Evolutionary conservation across 768 basidiomycete genomes (phyloP).

Genomic region (Boletus edulis): DNA sequence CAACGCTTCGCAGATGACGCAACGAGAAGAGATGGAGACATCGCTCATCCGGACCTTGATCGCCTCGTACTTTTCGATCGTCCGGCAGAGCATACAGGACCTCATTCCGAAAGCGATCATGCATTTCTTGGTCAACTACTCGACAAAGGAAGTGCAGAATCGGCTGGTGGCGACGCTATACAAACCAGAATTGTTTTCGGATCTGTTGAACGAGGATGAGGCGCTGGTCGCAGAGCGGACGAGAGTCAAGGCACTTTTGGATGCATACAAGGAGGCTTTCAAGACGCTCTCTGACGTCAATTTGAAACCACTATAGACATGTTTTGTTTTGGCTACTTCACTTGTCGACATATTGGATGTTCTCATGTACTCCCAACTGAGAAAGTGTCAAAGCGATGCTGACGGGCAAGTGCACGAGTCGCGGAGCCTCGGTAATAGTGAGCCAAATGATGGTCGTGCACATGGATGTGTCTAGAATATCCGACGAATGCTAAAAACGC

Average conservation of each 20-base stretch:
- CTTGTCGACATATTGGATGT: neutral
- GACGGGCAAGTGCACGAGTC: too few relatives aligned
- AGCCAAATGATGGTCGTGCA: neutral
- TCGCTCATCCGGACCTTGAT: conserved; percentile 92
- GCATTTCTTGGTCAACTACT: conserved; percentile 96
- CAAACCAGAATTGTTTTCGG: conserved; percentile 89
- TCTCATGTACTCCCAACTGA: neutral
- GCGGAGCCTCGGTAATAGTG: neutral
- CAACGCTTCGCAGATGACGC: conserved; percentile 61
- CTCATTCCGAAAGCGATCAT: conserved; percentile 97
- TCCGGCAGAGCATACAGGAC: conserved; percentile 96
- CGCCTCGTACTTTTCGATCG: conserved; percentile 92
- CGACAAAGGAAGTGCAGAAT: conserved; percentile 96
- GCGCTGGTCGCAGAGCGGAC: conserved; percentile 89
- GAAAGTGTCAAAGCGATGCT: neutral
- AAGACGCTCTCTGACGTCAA: conserved; percentile 83
- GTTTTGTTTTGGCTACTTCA: neutral
- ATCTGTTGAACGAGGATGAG: conserved; percentile 94
- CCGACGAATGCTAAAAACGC: neutral
- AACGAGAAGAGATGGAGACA: conserved; percentile 96
- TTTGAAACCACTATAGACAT: conserved; percentile 54
- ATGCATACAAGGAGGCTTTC: conserved; percentile 95
- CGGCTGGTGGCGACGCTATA: conserved; percentile 92
- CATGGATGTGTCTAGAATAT: conserved; percentile 5
- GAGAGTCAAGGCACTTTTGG: conserved; percentile 89